Conservation (phyloP, 176 grass and related monocot genomes). For the Phoenix roebelenii region DNA sequence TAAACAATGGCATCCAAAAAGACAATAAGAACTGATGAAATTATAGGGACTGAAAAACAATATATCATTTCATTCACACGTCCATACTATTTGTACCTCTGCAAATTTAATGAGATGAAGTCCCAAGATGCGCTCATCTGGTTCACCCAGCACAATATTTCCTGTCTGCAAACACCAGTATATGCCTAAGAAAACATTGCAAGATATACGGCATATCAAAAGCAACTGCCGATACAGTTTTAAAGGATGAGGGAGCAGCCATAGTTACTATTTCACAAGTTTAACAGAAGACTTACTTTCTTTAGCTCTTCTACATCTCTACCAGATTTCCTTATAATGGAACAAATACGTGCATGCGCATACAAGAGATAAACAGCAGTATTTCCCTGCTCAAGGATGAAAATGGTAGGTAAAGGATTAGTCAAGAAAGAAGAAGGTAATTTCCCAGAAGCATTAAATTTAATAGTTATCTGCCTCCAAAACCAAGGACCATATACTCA, state of each 20-base stretch:
- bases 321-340: conserved; percentile 82
- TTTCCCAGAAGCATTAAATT: too few relatives aligned
- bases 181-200: neutral
- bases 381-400: conserved; percentile 59
- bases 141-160: conserved; percentile 50
- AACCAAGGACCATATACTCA: too few relatives aligned
- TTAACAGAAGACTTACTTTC: conserved; percentile 34
- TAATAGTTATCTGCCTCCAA: too few relatives aligned
- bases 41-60: neutral
- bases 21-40: neutral
- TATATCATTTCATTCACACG: neutral
- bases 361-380: conserved; percentile 94
- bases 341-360: conserved; percentile 95
- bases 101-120: conserved; percentile 85
- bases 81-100: conserved; percentile 36
- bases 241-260: too few relatives aligned
- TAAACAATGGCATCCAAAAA: neutral
- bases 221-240: too few relatives aligned
- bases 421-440: too few relatives aligned
- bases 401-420: neutral
- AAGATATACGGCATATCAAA: too few relatives aligned
- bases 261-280: neutral
- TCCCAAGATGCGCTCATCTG: conserved; percentile 73
- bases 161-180: conserved; percentile 41
- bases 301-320: conserved; percentile 72